Evolutionary conservation across 768 basidiomycete species (phyloP).

Genomic region (Coprinopsis marcescibilis): DNA sequence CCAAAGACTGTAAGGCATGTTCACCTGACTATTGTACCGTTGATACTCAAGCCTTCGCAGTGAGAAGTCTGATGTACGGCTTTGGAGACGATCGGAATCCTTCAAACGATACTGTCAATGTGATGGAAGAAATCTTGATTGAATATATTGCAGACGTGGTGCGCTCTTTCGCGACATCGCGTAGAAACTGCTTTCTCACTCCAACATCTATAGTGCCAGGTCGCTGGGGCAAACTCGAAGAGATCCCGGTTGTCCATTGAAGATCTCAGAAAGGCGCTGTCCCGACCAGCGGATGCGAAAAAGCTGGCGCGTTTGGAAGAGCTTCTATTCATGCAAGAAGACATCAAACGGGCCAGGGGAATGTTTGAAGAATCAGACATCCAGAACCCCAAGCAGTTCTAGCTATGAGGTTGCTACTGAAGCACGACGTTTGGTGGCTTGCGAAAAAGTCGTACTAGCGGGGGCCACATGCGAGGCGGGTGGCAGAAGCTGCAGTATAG

Average conservation of each 20-base stretch:
- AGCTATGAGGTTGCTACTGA: slow-evolving; percentile 13
- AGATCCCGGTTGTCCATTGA: slow-evolving; percentile 80
- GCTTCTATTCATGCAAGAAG: slow-evolving; percentile 87
- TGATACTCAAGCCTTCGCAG: slow-evolving; percentile 31
- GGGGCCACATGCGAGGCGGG: no score
- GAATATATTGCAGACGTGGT: slow-evolving; percentile 91
- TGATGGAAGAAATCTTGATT: slow-evolving; percentile 91
- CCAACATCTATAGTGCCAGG: slow-evolving; percentile 51
- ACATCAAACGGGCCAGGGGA: slow-evolving; percentile 81
- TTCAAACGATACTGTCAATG: slow-evolving; percentile 79
- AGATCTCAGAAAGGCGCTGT: slow-evolving; percentile 75
- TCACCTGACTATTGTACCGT: background rate
- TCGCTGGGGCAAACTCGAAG: slow-evolving; percentile 62
- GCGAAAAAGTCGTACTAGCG: no score
- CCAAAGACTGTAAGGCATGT: slow-evolving; percentile 64
- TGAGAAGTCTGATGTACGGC: slow-evolving; percentile 85
- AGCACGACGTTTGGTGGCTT: no score
- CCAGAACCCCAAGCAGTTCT: slow-evolving; percentile 41
- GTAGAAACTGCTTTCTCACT: slow-evolving; percentile 7
- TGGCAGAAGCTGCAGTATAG: no score
- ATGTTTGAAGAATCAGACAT: slow-evolving; percentile 58
- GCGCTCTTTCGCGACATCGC: slow-evolving; percentile 27
- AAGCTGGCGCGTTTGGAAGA: slow-evolving; percentile 92
- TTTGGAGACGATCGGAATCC: slow-evolving; percentile 91
- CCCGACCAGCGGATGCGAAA: slow-evolving; percentile 83